A percentile compares a stretch with the other conserved stretches of the same genome.
Evolutionary conservation across 192 early-diverging fungal genomes (phyloP).

Genomic region (Coemansia sp.): DNA sequence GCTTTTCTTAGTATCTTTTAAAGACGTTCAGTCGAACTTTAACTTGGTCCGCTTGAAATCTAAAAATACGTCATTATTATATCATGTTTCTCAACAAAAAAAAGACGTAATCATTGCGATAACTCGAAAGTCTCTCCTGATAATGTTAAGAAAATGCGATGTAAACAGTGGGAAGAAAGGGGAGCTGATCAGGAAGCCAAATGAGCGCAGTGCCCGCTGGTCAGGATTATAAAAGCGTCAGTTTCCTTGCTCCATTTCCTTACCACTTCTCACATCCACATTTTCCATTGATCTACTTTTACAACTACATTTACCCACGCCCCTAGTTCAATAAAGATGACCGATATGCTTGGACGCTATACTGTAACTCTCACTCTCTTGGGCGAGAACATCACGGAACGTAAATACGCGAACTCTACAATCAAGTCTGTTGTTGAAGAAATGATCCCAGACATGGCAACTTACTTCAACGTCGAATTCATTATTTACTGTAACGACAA

Average conservation of each 20-base stretch:
- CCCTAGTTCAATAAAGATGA: background rate
- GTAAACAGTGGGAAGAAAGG: background rate
- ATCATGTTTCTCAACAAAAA: background rate
- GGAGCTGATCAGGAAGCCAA: background rate
- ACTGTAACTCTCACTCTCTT: background rate
- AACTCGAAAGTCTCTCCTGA: background rate
- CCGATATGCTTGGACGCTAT: background rate
- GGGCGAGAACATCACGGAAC: no score
- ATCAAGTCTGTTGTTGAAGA: background rate
- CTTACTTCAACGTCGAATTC: background rate
- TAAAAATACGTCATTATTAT: no score
- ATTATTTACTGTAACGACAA: background rate
- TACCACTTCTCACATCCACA: background rate
- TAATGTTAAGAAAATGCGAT: background rate
- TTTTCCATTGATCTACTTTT: background rate
- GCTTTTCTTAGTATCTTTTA: no score
- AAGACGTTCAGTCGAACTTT: no score
- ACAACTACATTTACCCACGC: background rate
- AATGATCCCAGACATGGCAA: background rate
- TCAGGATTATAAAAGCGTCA: background rate
- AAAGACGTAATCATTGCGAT: background rate
- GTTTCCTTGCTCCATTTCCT: background rate
- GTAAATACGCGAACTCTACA: background rate
- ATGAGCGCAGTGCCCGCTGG: background rate
- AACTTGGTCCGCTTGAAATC: no score